These are phyloP conservation scores for Cyberlindnera bimundalis DNA, from an alignment of 805 yeast genomes.

Conservation along the genomic window DNA sequence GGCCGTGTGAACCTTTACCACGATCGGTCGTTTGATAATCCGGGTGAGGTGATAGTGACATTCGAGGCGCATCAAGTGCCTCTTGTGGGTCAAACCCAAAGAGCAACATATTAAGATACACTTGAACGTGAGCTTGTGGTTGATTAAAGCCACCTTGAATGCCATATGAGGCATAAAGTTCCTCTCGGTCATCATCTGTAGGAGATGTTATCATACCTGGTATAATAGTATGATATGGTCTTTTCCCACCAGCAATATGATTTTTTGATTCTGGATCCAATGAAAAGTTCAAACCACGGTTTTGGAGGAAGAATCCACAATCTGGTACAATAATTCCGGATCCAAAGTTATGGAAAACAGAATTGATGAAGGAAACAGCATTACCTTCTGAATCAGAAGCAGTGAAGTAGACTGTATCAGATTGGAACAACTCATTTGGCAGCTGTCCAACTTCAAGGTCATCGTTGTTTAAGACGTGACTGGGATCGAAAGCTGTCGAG, in stretches of 20 bases:
- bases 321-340: conserved; percentile 63
- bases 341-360: conserved; percentile 69
- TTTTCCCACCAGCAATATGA: conserved; percentile 61
- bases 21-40: conserved; percentile 39
- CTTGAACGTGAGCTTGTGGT: conserved; percentile 83
- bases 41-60: conserved; percentile 57
- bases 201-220: conserved; percentile 71
- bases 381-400: conserved; percentile 67
- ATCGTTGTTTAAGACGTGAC: conserved; percentile 38
- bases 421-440: conserved; percentile 52
- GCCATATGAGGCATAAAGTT: conserved; percentile 69
- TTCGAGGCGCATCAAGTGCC: conserved; percentile 71
- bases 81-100: conserved; percentile 70
- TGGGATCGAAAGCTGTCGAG: conserved; percentile 41
- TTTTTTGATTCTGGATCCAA: conserved; percentile 55
- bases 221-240: conserved; percentile 81
- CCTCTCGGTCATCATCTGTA: conserved; percentile 31
- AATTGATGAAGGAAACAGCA: conserved; percentile 78
- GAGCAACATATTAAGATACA: conserved; percentile 57
- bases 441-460: conserved; percentile 45
- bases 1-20: conserved; percentile 63
- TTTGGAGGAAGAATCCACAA: conserved; percentile 68
- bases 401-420: conserved; percentile 71
- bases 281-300: conserved; percentile 75
- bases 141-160: conserved; percentile 89